These are phyloP conservation scores for Crithidia sp. DNA, from an alignment of 208 protist genomes.

Conservation along the genomic window DNA sequence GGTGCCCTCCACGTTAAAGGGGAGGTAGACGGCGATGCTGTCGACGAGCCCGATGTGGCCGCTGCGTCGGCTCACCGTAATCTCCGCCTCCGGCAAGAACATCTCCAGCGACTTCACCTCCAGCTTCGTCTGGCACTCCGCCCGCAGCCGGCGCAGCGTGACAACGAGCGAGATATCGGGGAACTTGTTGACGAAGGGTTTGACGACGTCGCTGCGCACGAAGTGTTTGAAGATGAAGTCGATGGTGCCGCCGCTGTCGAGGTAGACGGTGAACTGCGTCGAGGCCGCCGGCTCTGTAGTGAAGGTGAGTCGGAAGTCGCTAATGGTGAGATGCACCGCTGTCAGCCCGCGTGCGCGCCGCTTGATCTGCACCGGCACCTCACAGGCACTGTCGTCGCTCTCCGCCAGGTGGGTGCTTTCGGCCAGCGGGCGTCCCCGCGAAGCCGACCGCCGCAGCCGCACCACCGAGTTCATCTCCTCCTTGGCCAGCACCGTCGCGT, in stretches of 20 bases:
- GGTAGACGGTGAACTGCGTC: constrained; percentile 69
- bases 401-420: background rate
- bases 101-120: constrained; percentile 90
- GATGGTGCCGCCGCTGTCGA: constrained; percentile 62
- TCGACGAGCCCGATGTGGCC: constrained; percentile 27
- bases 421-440: background rate
- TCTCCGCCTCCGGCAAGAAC: constrained; percentile 61
- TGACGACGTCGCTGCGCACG: background rate
- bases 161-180: constrained; percentile 47
- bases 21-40: constrained; percentile 52
- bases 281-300: constrained; percentile 71
- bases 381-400: background rate
- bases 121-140: constrained; percentile 86
- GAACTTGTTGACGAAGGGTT: constrained; percentile 36
- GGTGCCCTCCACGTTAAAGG: constrained; percentile 52
- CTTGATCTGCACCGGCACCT: background rate
- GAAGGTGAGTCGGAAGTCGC: constrained; percentile 64
- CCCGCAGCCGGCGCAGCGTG: constrained; percentile 49
- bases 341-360: constrained; percentile 23
- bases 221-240: constrained; percentile 58
- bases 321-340: constrained; percentile 69
- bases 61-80: constrained; percentile 46
- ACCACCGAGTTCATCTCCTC: constrained; percentile 35
- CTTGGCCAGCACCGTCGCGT: constrained; percentile 37
- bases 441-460: constrained; percentile 21